Base-by-base conservation (phyloP, 2,329 filamentous ascomycete genomes). In the Trichoderma oligosporum region DNA sequence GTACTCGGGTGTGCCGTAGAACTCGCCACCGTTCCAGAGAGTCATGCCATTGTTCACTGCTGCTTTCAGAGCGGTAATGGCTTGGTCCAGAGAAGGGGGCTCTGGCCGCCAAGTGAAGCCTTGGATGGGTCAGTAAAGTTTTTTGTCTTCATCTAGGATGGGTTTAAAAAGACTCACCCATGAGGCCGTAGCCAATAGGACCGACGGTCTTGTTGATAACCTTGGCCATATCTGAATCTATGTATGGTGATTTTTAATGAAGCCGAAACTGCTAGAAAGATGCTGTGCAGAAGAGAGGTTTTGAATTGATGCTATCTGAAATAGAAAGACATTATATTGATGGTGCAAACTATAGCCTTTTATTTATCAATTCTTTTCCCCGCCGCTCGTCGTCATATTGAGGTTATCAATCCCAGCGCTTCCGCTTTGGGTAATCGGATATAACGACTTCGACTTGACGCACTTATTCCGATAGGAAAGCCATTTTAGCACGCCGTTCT, bases 21-120 rank as follows among this genome's bases (percentile, higher is more conserved):
- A 80, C 65, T 87, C 83, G 61, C 78, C 84, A 35, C 76, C 83
- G 63, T 86, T 87, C 83, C 84, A 87, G 56, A 79, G 73, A 60
- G 71, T 78, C 64, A 70, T 72, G 56, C 77, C 74, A 9, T 67
- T 67, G 22, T 70, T 62, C 11, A 85, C 67, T 5, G 83, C 74
- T 16, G 79, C 75, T 62, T 79, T 79, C 70, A 88, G 75, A 9
- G 81, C 78, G 41, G 77, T 77, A 60, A 85, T 77, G 35, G 78
- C 73, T 60, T 80, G 71, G 31, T 82, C 76, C 12, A 78, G 66
- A 2, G 78, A 67, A 8, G 70, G 68, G 1, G 71, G 70, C 14
- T 68, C 63, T 27, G 66, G 64, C 20, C 74, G 72, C 75, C 76
- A 76, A 22, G 75, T 77, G 36, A 80, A 66, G 62, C 75, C 75